These are phyloP conservation scores for Cryptosporidium sp. DNA, from an alignment of 169 alveolate genomes.

Conservation along the genomic window DNA sequence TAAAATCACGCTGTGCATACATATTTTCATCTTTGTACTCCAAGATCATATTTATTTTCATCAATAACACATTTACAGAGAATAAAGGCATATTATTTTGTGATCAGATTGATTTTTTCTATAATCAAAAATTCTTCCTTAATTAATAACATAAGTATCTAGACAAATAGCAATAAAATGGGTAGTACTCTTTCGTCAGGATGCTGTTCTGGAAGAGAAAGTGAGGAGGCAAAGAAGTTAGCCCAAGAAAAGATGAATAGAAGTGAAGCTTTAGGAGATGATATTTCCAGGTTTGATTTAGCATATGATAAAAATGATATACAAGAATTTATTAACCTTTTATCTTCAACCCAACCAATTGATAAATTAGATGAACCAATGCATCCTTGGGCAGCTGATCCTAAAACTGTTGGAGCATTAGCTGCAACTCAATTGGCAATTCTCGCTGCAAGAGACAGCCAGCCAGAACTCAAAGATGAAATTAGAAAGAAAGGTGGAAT, in stretches of 20 bases:
- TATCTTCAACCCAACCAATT: constrained; percentile 85
- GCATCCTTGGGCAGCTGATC: constrained; percentile 97
- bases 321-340: constrained; percentile 84
- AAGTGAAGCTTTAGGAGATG: constrained; percentile 81
- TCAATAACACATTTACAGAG: not conserved
- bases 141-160: not conserved
- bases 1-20: not conserved
- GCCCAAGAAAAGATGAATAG: constrained; percentile 55
- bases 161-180: constrained; percentile 10
- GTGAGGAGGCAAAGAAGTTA: constrained; percentile 55
- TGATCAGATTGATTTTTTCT: not conserved
- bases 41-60: constrained; percentile 16
- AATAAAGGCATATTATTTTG: not conserved
- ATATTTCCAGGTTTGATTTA: constrained; percentile 85
- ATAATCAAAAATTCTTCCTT: not conserved
- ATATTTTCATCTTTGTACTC: constrained; percentile 1
- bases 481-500: constrained; percentile 87
- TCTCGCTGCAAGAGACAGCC: constrained; percentile 86
- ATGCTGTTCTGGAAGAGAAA: constrained; percentile 73
- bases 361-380: constrained; percentile 88
- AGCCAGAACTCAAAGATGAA: constrained; percentile 86
- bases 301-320: constrained; percentile 88
- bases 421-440: constrained; percentile 95
- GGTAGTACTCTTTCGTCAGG: constrained; percentile 42
- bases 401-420: constrained; percentile 94